These are phyloP conservation scores for Harringtonia lauricola DNA, from an alignment of 2,329 filamentous ascomycete species.

Conservation along the genomic window DNA sequence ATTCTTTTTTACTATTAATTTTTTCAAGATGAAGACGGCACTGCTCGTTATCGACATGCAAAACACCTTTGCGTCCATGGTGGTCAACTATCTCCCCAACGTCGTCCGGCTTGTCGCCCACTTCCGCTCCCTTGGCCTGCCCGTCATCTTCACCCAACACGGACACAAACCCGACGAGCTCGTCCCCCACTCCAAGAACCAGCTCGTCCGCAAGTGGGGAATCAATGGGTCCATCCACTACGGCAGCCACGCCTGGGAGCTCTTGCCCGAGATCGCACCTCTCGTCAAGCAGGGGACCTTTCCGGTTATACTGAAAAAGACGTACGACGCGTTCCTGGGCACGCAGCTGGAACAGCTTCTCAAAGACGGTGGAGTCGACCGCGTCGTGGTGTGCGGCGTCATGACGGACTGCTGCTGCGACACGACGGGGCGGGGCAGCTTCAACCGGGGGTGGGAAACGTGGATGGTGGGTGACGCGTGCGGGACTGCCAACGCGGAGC, in stretches of 20 bases:
- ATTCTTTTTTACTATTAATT: too few relatives aligned
- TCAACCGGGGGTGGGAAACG: constrained; percentile 28
- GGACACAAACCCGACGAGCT: constrained; percentile 23
- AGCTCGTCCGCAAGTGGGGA: constrained; percentile 27
- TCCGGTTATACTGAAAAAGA: constrained; percentile 23
- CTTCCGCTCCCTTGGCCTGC: constrained; percentile 12
- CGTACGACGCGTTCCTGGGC: constrained; percentile 27
- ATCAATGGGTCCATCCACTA: constrained; percentile 19
- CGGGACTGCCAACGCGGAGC: constrained; percentile 20
- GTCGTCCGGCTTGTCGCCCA: constrained; percentile 18
- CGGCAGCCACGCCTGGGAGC: constrained; percentile 19
- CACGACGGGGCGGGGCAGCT: constrained; percentile 24
- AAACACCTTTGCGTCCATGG: constrained; percentile 23
- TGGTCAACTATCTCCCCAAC: constrained; percentile 20
- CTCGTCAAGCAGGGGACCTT: constrained; percentile 6
- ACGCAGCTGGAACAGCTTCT: constrained; percentile 19
- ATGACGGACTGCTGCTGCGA: constrained; percentile 31
- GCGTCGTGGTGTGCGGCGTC: constrained; percentile 26
- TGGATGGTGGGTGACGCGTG: constrained; percentile 27
- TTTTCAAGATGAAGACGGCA: constrained; percentile 19
- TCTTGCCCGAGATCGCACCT: constrained; percentile 16
- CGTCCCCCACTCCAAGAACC: constrained; percentile 19
- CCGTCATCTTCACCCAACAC: constrained; percentile 27
- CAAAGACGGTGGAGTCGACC: constrained; percentile 15
- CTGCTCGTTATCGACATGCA: constrained; percentile 30